Evolutionary conservation across 352 stramenopile species (phyloP), one percentile per base, ranked within the genome.

Genomic region (Globisporangium middletonii): DNA sequence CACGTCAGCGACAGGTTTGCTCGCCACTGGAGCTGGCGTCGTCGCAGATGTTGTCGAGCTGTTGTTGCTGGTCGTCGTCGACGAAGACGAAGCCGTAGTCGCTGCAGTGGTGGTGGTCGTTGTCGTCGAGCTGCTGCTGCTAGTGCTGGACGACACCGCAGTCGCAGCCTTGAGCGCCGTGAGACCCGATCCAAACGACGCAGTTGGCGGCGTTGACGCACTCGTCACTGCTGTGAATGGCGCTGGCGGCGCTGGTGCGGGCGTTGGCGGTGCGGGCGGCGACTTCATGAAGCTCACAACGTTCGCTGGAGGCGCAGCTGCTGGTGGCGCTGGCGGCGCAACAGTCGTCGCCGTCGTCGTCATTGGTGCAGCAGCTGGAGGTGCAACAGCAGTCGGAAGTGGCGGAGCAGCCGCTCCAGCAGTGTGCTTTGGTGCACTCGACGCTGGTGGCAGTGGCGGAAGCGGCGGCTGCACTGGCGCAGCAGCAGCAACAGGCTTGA

Each of bases 101-200:
- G 41, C 41, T 46, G 41, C 33, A 5, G 52, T 64, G 28, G 70
- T 72, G 23, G 23, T 23, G 23, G 23, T 30, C 13, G 44, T 48
- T n/a, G 46, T 56, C 2, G 47, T 46, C 4, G 43, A 23, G 43
- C 43, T 19, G 43, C 19, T 23, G 43, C 16, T 48, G 43, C 18
- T 26, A 2, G 43, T 28, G 2, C 5, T 48, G n/a, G 19, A 23
- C 15, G 3, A 18, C 33, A 9, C 33, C 8, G 33, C 33, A 38
- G 33, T 38, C 33, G 33, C 33, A 38, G 33, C 7, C 33, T 38
- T 38, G 33, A 48, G 8, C 18, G 43, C 8, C 12, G 43, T 28
- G 15, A 13, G 15, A 26, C 15, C 43, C 19, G 15, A 11, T 15
- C 15, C 4, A 11, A 19, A 23, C 13, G 15, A 13, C 16, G 4